Evolutionary conservation across 2,329 filamentous ascomycete genomes (phyloP), one percentile per base, ranked within the genome.

Genomic region (Ascochyta pisi): DNA sequence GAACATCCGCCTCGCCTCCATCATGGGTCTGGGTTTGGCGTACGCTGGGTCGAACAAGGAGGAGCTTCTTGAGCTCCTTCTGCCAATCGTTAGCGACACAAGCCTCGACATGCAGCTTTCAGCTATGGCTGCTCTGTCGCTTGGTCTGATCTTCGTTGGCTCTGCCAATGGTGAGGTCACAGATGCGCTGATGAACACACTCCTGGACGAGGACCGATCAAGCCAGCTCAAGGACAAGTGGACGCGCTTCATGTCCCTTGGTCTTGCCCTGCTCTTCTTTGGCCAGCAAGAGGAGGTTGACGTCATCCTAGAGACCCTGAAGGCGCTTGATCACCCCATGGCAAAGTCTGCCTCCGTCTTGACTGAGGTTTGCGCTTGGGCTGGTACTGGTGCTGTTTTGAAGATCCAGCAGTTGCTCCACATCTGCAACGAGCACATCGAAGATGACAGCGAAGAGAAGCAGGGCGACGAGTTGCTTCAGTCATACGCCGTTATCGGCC

Each of bases 281-380:
- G 95, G 95, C 35, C 89, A 92, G 62, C 95, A 99, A 78, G 95
- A 99, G 76, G 94, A 98, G 76, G 95, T 98, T n/a, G 95, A 99
- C 69, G 94, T 98, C 54, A 93, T 98, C 63, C 81, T 98, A 29
- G 95, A 99, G 79, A 96, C 95, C 0, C 84, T 99, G 52, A 99
- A 98, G 82, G 95, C 91, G 24, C 92, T 98, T 50, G 93, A 98
- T 62, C 94, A 98, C 74, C 94, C 95, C 23, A 96, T 97, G 88
- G 91, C 93, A 19, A 95, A 95, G 78, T 91, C 95, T n/a, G 96
- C 94, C 1, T 90, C 91, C 1, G 91, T 98, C 6, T 85, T 99
- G 58, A 92, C 93, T 15, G 94, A 96, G 71, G 96, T 98, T 52
- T 99, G 96, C 73, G 95, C 95, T 4, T 99, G 94, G 92, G 95